Base-by-base conservation (phyloP, 305 asterid genomes). In the Petunia hybrid region DNA sequence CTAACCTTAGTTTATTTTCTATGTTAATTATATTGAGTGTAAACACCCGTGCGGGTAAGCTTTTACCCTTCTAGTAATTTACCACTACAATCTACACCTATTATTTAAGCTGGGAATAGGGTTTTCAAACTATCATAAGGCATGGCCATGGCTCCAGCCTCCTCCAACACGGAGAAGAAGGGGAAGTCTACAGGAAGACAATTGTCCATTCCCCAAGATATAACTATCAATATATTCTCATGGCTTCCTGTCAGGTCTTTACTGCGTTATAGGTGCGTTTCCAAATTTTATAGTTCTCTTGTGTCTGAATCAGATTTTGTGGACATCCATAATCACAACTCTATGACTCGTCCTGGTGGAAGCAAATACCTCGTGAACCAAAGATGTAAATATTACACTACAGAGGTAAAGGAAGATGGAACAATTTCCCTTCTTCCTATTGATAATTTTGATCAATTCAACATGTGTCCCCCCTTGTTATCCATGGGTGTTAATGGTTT, bases 301-400 rank as follows among this genome's bases (percentile, higher is more conserved):
- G 4, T 65, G 6, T 39, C 3, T 39, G 48, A 13, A 40, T 1
- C 22, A 64, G 2, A 64, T 64, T 64, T 64, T 45, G 45, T 64
- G 45, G 42, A 64, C 7, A 14, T 64, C 42, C 22, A 64, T 64
- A 8, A 64, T 9, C 13, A 6, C 7, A 8, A 1, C 45, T 64
- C 70, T 12, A 64, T 4, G 70, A 64, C 16, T 38, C 70, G 70
- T 2, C 70, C 70, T 64, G 42, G 3, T 9, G 70, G 70, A 64
- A 64, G 16, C 6, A 64, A 64, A 64, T 65, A 10, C 7, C 22
- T 66, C 9, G 35, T 66, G 73, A 7, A 6, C 3, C 45, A 65
- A 39, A n/a, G 9, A n/a, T 9, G 7, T 4, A 46, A 6, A 38
- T 65, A 38, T 36, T 65, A 65, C 45, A 2, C 71, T 7, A 2